A percentile compares a stretch with the other conserved stretches of the same genome.
Conservation (phyloP, 2,329 filamentous ascomycete genomes). For the Onygenales sp. region DNA sequence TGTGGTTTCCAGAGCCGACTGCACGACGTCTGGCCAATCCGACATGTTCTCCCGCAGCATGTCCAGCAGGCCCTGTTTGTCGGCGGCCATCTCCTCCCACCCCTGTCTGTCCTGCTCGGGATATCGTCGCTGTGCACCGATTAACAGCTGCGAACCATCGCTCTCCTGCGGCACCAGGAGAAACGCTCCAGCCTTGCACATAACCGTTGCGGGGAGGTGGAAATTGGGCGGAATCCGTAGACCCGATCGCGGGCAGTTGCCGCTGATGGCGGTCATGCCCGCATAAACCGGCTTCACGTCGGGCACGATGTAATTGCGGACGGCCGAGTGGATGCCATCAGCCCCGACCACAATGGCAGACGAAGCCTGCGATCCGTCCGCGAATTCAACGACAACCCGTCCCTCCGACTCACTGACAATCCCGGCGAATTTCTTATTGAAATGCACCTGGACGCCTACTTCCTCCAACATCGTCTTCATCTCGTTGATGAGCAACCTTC, state of each 20-base stretch:
- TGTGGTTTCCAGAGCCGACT: conserved; percentile 27
- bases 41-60: conserved; percentile 26
- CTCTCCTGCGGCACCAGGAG: conserved; percentile 41
- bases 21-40: conserved; percentile 28
- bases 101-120: conserved; percentile 30
- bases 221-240: conserved; percentile 23
- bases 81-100: conserved; percentile 33
- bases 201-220: conserved; percentile 35
- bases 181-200: conserved; percentile 38
- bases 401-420: conserved; percentile 33
- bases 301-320: conserved; percentile 44
- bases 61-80: conserved; percentile 32
- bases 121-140: conserved; percentile 37
- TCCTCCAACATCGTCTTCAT: conserved; percentile 34
- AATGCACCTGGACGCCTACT: conserved; percentile 35
- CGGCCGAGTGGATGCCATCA: conserved; percentile 51
- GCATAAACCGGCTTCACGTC: conserved; percentile 42
- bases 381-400: conserved; percentile 39
- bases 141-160: conserved; percentile 41
- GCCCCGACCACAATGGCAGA: conserved; percentile 45
- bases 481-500: conserved; percentile 42
- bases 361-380: conserved; percentile 32
- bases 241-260: conserved; percentile 6
- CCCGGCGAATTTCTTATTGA: conserved; percentile 39
- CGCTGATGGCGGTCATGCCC: conserved; percentile 26